These are phyloP conservation scores for Candida tibetensis DNA, from an alignment of 805 yeast species.

Conservation along the genomic window DNA sequence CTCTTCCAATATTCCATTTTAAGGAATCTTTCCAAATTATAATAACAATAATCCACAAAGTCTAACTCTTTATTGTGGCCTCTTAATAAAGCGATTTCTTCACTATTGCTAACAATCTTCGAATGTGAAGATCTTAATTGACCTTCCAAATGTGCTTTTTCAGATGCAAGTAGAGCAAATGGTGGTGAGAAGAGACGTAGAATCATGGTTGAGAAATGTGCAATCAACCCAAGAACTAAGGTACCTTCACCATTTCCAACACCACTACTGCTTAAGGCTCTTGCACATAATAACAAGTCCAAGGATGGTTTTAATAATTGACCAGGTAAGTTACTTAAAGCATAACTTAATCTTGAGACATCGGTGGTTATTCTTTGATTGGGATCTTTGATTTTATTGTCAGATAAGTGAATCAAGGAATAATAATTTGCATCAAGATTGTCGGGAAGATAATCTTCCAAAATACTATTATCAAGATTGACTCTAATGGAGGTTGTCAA, in stretches of 20 bases:
- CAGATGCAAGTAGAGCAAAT: constrained; percentile 75
- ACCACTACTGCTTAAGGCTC: constrained; percentile 63
- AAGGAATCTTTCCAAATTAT: constrained; percentile 74
- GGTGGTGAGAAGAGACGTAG: constrained; percentile 83
- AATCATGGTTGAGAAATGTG: constrained; percentile 74
- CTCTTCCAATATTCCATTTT: constrained; percentile 72
- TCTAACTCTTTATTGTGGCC: constrained; percentile 81
- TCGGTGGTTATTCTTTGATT: constrained; percentile 84
- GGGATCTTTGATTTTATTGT: constrained; percentile 59
- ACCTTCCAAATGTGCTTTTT: constrained; percentile 78
- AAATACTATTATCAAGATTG: constrained; percentile 60
- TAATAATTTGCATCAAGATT: constrained; percentile 69
- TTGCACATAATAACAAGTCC: constrained; percentile 77
- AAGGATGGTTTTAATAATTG: constrained; percentile 81
- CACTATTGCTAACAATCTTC: constrained; percentile 71
- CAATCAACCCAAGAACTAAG: constrained; percentile 70
- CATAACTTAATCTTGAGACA: constrained; percentile 66
- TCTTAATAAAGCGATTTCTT: constrained; percentile 81
- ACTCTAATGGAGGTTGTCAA: constrained; percentile 59
- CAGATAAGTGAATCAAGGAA: constrained; percentile 61
- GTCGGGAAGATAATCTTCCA: constrained; percentile 71
- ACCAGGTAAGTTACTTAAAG: constrained; percentile 73
- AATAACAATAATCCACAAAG: constrained; percentile 73
- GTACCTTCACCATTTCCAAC: constrained; percentile 78
- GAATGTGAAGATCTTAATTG: constrained; percentile 81